phyloP scores from a whole-genome alignment of 768 basidiomycete genomes.

The Boletus rubroflammeus region DNA sequence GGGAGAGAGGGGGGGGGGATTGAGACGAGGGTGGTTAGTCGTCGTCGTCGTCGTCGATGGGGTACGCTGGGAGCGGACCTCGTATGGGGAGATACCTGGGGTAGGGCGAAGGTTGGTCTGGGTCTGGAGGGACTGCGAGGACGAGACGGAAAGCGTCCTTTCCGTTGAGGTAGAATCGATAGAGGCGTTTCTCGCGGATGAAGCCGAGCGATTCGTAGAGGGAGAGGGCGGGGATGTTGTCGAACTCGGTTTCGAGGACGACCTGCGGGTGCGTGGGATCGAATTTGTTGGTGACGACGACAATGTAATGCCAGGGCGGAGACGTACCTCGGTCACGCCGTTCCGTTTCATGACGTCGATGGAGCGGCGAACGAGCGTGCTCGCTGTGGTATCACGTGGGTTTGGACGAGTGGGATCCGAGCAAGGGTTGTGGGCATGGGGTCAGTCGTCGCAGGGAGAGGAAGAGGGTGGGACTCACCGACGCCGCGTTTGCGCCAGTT shows the following conservation, averaged over 20 bases:
- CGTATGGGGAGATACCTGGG: conserved; percentile 14
- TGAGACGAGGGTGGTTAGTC: neutral
- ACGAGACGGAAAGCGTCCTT: conserved; percentile 92
- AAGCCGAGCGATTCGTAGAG: conserved; percentile 93
- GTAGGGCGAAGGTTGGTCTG: conserved; percentile 18
- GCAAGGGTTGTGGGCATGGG: conserved; percentile 3
- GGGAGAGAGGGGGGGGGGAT: too few species aligned
- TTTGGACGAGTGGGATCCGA: neutral
- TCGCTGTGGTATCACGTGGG: conserved; percentile 50
- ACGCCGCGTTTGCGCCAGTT: conserved; percentile 87
- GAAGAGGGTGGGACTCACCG: conserved; percentile 49
- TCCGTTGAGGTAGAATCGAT: conserved; percentile 94
- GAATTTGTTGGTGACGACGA: neutral
- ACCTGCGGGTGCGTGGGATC: conserved; percentile 46
- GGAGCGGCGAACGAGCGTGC: conserved; percentile 77
- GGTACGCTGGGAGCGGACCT: conserved; percentile 17
- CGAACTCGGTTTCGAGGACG: conserved; percentile 93
- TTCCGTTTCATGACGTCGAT: conserved; percentile 79
- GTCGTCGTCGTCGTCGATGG: conserved; percentile 27
- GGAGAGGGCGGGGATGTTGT: conserved; percentile 83
- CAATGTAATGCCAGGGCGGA: neutral
- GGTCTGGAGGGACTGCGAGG: conserved; percentile 49
- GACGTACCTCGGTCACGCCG: conserved; percentile 81
- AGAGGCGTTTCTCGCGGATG: conserved; percentile 90
- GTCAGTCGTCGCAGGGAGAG: neutral